Evolutionary conservation across 345 rosid species (phyloP), one percentile per base, ranked within the genome.

Genomic region (Erodium maritimum): DNA sequence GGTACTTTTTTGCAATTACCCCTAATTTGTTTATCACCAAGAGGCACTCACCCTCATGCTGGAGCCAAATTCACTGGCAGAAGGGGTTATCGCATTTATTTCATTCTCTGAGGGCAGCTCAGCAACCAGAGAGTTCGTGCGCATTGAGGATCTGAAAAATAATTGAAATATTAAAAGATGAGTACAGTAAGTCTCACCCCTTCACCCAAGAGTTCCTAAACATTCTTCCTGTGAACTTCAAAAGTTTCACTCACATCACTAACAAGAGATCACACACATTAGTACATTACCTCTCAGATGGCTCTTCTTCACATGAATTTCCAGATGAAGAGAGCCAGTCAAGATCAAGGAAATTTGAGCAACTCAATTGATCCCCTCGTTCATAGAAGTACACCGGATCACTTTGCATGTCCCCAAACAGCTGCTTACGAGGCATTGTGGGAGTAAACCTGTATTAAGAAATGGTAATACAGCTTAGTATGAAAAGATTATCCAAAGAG

Each of bases 291-390:
- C 99, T 94, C 75, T 81, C 86, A 69, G 70, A 80, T 54, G 73
- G 84, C 68, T 94, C 96, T 50, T 87, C 95, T 58, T 94, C 96
- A 5, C 86, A 87, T 61, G 94, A 87, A 70, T 83, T 90, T 63
- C 88, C 97, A 1, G 96, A 85, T 23, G 97, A 94, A 6, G 97
- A 94, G 37, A 94, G 82, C 93, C 95, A 82, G 66, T 90, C 97
- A 23, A 90, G 65, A 74, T 94, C 97, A 68, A 94, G 75, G 72
- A 94, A 94, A 73, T 94, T 94, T 29, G 96, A 94, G 76, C 69
- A 82, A 71, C 73, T 90, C 60, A 79, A 76, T 57, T 66, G 57
- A 72, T 80, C 95, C 61, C 83, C 83, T 50, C 79, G 78, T 62
- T 85, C 96, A 51, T 82, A 83, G 67, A 73, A 79, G 88, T 51